These are phyloP conservation scores for Prunus yedoensis DNA, from an alignment of 331 rosid species.

Conservation along the genomic window DNA sequence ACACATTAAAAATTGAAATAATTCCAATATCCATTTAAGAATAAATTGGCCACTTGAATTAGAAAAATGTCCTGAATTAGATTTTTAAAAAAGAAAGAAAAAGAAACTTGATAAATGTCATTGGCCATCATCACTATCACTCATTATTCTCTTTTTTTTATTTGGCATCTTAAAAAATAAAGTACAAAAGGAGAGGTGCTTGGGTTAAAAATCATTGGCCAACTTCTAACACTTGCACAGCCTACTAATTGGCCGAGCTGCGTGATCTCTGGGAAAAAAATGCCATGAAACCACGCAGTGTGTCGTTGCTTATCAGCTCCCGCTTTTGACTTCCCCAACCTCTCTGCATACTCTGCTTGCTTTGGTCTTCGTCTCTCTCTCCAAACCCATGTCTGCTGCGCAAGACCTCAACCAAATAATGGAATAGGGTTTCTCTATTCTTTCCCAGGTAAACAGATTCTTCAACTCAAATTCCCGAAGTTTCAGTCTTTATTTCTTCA, in stretches of 20 bases:
- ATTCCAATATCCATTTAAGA: too few relatives aligned
- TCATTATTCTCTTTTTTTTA: too few relatives aligned
- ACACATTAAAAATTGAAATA: too few relatives aligned
- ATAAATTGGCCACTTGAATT: too few relatives aligned
- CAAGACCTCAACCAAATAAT: not conserved
- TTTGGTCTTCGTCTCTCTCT: not conserved
- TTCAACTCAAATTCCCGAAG: not conserved
- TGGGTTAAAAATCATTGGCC: not conserved
- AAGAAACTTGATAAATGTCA: too few relatives aligned
- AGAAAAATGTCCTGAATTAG: too few relatives aligned
- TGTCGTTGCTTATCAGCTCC: not conserved
- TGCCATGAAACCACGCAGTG: not conserved
- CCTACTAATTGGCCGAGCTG: not conserved
- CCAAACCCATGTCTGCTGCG: not conserved
- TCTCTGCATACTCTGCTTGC: not conserved
- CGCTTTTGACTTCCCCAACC: not conserved
- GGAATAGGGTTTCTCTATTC: constrained; percentile 4
- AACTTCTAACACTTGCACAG: not conserved
- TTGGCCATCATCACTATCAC: too few relatives aligned
- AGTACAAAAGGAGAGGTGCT: not conserved
- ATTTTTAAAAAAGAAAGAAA: too few relatives aligned
- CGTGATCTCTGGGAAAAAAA: not conserved
- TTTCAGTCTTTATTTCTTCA: not conserved
- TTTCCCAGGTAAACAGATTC: not conserved
- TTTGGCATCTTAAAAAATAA: too few relatives aligned